These are phyloP conservation scores for Trichoderma sp. DNA, from an alignment of 2,329 filamentous ascomycete genomes.

Conservation along the genomic window DNA sequence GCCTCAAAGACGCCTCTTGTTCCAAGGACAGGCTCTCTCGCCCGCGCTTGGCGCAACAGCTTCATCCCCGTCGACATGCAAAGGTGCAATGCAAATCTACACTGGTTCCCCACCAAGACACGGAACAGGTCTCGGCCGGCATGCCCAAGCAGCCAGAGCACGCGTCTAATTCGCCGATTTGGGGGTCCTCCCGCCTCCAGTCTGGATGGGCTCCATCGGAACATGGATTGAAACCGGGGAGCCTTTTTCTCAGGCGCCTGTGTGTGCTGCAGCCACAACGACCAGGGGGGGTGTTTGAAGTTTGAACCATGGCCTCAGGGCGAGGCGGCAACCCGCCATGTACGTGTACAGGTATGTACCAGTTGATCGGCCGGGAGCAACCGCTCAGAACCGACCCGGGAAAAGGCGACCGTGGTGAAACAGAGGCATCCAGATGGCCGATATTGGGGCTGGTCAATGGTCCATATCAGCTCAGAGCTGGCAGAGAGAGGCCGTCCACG, in stretches of 20 bases:
- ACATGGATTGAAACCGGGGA: not conserved
- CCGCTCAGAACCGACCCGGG: not conserved
- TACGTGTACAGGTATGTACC: not conserved
- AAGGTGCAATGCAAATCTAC: not conserved
- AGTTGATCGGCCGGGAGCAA: conserved; percentile 1
- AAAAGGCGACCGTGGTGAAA: not conserved
- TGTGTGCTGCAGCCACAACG: not conserved
- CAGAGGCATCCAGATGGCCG: not conserved
- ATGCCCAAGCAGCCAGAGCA: not conserved
- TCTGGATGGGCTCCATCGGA: not conserved
- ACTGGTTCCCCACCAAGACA: conserved; percentile 1
- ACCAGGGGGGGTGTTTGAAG: not conserved
- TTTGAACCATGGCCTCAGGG: not conserved
- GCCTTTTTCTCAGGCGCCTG: not conserved
- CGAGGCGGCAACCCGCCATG: not conserved
- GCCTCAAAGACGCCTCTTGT: conserved; percentile 2
- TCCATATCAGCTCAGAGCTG: not conserved
- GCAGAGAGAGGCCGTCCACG: not conserved
- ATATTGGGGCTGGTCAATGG: not conserved
- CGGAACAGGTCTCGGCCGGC: not conserved
- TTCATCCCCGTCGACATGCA: not conserved
- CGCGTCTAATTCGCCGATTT: conserved; percentile 1
- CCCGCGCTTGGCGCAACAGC: not conserved
- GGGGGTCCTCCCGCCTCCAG: not conserved
- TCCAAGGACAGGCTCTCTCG: not conserved